Evolutionary conservation across 2,329 filamentous ascomycete genomes (phyloP), one percentile per base, ranked within the genome.

Genomic region (Trichoderma citrinoviride): DNA sequence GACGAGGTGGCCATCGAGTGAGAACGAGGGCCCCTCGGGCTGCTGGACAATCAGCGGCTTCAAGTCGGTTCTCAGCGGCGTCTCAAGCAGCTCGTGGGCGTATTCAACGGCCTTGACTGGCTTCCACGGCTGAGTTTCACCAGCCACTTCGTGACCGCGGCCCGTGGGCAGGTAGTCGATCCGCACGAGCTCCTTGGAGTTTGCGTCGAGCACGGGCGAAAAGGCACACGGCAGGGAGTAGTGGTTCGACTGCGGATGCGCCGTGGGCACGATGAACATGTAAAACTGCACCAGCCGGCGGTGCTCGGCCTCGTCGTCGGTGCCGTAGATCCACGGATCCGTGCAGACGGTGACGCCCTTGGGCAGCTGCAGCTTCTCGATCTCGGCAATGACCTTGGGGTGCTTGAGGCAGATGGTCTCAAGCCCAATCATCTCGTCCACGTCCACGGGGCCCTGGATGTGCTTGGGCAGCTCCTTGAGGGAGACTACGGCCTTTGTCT

Each of bases 21-120:
- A 79, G 75, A 92, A 92, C 1, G 86, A 89, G 0, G 88, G 83
- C 0, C 89, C 89, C 29, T 90, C 85, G 41, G 83, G 83, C 72
- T 94, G 91, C 1, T 86, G 81, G 52, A 94, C 87, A 68, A 91
- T 85, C 71, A 93, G 83, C 4, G 90, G 89, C 75, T 91, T 92
- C 27, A 87, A 71, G 61, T 85, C 85, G 44, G 80, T 76, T 12
- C 86, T 76, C 15, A 79, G 69, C 0, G 81, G 79, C 1, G 72
- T 70, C 10, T 80, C 76, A 7, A 87, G 76, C 2, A 88, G 76
- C 70, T 84, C 82, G 1, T 82, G 81, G 0, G 79, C 73, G 68
- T 83, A 84, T 60, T 85, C 82, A 21, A 87, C 83, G 17, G 80
- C 80, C 73, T 73, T 81, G 75, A 69, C 80, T 67, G 73, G 83